These are phyloP conservation scores for Paraphoma sp. DNA, from an alignment of 2,329 filamentous ascomycete genomes.

Conservation along the genomic window DNA sequence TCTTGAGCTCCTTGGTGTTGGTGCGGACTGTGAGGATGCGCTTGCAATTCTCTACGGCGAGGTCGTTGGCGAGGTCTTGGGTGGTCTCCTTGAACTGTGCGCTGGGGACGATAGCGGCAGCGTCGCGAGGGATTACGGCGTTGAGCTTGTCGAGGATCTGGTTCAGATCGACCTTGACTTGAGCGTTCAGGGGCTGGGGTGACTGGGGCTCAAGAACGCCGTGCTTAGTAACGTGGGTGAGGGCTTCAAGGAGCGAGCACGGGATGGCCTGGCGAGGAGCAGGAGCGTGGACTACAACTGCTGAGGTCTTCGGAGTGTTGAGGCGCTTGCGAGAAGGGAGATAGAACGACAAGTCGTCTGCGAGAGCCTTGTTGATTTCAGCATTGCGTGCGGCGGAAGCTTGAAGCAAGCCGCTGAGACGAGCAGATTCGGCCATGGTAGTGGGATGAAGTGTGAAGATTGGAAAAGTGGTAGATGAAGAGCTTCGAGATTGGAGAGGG, in stretches of 20 bases:
- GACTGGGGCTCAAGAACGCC: constrained; percentile 14
- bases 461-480: background rate
- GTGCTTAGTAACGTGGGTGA: constrained; percentile 19
- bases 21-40: constrained; percentile 22
- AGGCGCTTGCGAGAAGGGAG: background rate
- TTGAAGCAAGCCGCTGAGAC: constrained; percentile 31
- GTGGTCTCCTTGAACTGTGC: constrained; percentile 9
- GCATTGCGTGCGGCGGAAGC: constrained; percentile 28
- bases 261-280: constrained; percentile 10
- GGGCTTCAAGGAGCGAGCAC: constrained; percentile 21
- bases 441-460: background rate
- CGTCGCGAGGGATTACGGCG: constrained; percentile 9
- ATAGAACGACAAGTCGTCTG: constrained; percentile 6
- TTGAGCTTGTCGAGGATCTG: constrained; percentile 25
- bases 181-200: constrained; percentile 15
- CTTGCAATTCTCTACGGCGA: constrained; percentile 28
- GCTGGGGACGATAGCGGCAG: background rate
- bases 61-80: constrained; percentile 23
- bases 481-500: constrained; percentile 1
- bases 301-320: background rate
- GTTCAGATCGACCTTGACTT: constrained; percentile 20
- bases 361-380: constrained; percentile 25
- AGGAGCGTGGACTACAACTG: constrained; percentile 6
- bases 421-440: constrained; percentile 30
- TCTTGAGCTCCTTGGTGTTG: constrained; percentile 15